Percentiles rank a stretch among this genome's conserved stretches.
These are phyloP conservation scores for Erucastrum elatum DNA, from an alignment of 345 rosid species.

Conservation along the genomic window DNA sequence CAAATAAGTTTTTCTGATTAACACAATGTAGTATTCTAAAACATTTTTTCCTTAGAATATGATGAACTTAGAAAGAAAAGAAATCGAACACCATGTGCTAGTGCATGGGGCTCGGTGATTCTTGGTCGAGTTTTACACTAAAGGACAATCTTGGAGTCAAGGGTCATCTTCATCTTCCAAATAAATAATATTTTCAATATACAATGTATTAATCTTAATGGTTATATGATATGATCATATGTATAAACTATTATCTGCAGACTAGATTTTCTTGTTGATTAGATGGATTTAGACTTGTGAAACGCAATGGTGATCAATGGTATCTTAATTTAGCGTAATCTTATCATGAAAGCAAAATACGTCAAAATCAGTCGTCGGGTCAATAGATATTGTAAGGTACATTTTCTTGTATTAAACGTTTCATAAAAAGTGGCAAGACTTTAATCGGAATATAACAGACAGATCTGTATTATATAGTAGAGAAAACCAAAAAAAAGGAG, in stretches of 20 bases:
- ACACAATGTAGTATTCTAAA: not conserved
- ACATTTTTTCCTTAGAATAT: not conserved
- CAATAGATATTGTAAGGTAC: not conserved
- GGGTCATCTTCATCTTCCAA: not conserved
- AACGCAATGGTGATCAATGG: not conserved
- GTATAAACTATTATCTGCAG: not conserved
- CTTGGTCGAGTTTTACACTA: constrained; percentile 4
- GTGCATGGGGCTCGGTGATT: constrained; percentile 16
- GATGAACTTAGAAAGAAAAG: not conserved
- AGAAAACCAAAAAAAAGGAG: not conserved
- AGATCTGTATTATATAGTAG: constrained; percentile 28
- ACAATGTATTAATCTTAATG: not conserved
- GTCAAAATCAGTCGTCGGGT: not conserved
- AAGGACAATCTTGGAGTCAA: not conserved
- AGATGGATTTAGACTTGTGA: not conserved
- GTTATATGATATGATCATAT: not conserved
- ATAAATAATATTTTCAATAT: not conserved
- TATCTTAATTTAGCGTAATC: not conserved
- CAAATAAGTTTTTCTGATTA: too few relatives aligned
- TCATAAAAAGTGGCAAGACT: not conserved
- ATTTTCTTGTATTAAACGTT: constrained; percentile 14
- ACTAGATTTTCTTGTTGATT: not conserved
- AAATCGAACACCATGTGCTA: constrained; percentile 22
- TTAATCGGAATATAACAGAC: not conserved
- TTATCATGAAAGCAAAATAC: constrained; percentile 1